A percentile compares a stretch with the other conserved stretches of the same genome.
Evolutionary conservation across 2,329 filamentous ascomycete genomes (phyloP).

Genomic region (Ophiocordyceps polyrhachis-furcata): DNA sequence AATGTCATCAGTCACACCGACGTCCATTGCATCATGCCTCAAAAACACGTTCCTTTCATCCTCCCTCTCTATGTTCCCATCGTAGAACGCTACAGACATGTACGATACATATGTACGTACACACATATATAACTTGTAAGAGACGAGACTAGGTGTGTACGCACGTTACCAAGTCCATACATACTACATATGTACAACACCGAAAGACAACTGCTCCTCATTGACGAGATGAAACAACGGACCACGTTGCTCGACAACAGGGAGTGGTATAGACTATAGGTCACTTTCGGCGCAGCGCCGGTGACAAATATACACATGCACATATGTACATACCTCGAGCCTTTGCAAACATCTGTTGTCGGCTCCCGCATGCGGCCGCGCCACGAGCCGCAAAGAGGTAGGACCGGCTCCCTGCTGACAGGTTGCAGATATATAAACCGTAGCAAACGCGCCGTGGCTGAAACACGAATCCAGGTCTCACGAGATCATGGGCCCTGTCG

Average conservation of each 20-base stretch:
- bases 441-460: not conserved
- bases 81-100: no score
- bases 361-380: not conserved
- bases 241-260: not conserved
- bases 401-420: not conserved
- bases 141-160: no score
- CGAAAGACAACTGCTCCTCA: no score
- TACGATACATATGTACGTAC: no score
- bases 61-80: no score
- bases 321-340: not conserved
- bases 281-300: not conserved
- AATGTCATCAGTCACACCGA: not conserved
- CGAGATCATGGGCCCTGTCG: not conserved
- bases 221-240: not conserved
- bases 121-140: no score
- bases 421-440: not conserved
- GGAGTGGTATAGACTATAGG: not conserved
- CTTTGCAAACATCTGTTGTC: not conserved
- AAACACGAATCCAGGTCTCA: not conserved
- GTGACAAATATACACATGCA: no score
- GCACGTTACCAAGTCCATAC: no score
- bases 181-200: no score
- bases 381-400: not conserved
- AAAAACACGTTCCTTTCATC: no score
- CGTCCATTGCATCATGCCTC: not conserved